Conservation (phyloP, 1,284 basidiomycete species). For the Sanghuangporus sanghuang region DNA sequence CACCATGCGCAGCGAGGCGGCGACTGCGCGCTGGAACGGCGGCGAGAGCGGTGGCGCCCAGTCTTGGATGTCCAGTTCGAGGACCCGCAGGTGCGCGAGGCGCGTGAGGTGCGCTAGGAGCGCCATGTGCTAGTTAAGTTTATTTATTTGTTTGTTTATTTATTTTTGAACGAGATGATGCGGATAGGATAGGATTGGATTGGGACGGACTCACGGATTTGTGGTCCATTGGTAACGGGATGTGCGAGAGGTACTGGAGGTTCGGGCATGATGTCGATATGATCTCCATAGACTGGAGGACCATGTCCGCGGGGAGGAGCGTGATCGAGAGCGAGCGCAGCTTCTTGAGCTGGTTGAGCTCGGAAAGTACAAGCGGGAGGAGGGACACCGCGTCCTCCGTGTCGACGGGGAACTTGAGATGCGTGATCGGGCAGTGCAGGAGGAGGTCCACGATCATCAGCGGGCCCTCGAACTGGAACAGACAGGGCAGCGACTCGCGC, state of each 20-base stretch:
- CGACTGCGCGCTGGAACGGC: conserved; percentile 12
- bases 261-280: conserved; percentile 13
- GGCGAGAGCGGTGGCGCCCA: conserved; percentile 8
- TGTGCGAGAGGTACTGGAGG: conserved; percentile 11
- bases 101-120: conserved; percentile 7
- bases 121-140: conserved; percentile 3
- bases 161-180: neutral
- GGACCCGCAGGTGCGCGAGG: neutral
- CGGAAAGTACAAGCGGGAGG: conserved; percentile 10
- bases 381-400: conserved; percentile 13
- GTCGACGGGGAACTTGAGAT: conserved; percentile 13
- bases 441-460: conserved; percentile 12
- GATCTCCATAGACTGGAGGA: neutral
- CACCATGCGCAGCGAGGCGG: conserved; percentile 10
- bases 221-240: conserved; percentile 11
- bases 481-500: neutral
- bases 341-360: conserved; percentile 9
- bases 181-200: no score
- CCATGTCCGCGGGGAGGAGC: conserved; percentile 1
- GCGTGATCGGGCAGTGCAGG: conserved; percentile 11
- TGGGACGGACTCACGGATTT: neutral
- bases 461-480: conserved; percentile 15
- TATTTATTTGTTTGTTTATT: neutral
- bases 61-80: conserved; percentile 16
- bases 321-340: conserved; percentile 9